phyloP scores from a whole-genome alignment of 306 rosid genomes.

The Ormosia emarginata region DNA sequence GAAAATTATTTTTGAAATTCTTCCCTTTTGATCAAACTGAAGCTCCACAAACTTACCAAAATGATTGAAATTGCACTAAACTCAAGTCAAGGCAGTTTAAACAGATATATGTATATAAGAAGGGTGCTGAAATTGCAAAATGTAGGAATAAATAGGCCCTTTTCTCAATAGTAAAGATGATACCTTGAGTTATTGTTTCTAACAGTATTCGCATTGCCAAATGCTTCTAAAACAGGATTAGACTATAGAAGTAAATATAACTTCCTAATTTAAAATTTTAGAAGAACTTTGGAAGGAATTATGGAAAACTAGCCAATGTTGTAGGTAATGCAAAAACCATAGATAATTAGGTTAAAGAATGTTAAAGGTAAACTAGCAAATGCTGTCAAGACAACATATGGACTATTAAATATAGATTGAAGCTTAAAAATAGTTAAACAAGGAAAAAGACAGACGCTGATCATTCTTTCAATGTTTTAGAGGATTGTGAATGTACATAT shows the following conservation, averaged over 20 bases:
- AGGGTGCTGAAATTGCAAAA: background rate
- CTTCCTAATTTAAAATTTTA: background rate
- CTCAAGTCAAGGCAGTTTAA: constrained; percentile 27
- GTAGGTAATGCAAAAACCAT: background rate
- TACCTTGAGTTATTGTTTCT: constrained; percentile 95
- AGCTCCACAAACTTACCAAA: constrained; percentile 98
- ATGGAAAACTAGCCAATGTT: background rate
- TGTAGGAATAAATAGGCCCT: background rate
- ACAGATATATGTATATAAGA: background rate
- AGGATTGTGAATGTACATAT: background rate
- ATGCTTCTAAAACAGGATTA: constrained; percentile 96
- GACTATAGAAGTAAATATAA: constrained; percentile 50
- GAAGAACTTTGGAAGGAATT: background rate
- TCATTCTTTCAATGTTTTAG: background rate
- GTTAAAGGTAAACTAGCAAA: background rate
- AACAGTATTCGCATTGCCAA: constrained; percentile 92
- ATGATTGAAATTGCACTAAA: constrained; percentile 64
- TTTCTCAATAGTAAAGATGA: background rate
- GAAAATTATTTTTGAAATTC: too few relatives aligned
- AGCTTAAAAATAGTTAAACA: background rate
- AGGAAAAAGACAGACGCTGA: background rate
- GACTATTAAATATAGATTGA: background rate
- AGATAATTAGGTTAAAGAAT: too few relatives aligned
- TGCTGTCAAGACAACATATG: background rate
- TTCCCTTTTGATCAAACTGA: constrained; percentile 73